Base-by-base conservation (phyloP, 495 filamentous ascomycete genomes). In the Tuber calosporum region DNA sequence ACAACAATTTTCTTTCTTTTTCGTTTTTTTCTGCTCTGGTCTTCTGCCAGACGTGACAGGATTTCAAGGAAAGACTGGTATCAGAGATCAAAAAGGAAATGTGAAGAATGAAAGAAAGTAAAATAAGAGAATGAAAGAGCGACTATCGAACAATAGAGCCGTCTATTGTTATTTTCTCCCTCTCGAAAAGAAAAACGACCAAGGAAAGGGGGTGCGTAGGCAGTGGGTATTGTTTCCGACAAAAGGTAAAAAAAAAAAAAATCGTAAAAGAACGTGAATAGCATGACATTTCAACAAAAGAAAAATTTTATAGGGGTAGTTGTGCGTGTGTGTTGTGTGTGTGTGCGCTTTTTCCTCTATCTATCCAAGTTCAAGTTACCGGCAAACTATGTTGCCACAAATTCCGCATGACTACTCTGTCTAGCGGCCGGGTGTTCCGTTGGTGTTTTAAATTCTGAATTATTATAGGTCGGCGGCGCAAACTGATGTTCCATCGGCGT, bases 401-500 rank as follows among this genome's bases (percentile, higher is more conserved):
- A 73, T 41, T 78, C 76, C 2, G 67, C 76, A 42, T 68, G 43
- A 22, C 74, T 78, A 9, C 76, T 78, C 71, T 78, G 75, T 69
- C 76, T 78, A n/a, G 68, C 19, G 19, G 75, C 76, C 41, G 71
- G 76, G 45, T 77, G 76, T 34, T 76, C 75, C 72, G 62, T 58
- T 37, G 75, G 75, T 58, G 74, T 74, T 38, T 48, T 45, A 70
- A 74, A 76, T 39, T 66, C 73, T n/a, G 68, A 68, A 71, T 41
- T 67, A 22, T 39, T 45, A 41, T 37, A 41, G 19, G 68, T 40
- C 30, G n/a, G 67, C 15, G 53, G 53, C 48, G 17, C 58, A 70
- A 36, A 67, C n/a, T n/a, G 73, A 34, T 77, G 73, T 62, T 79
- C 77, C 13, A 78, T 38, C 66, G 72, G 75, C 66, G 75, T 79